Base-by-base conservation (phyloP, 2,329 filamentous ascomycete genomes). In the Ascochyta lentis region DNA sequence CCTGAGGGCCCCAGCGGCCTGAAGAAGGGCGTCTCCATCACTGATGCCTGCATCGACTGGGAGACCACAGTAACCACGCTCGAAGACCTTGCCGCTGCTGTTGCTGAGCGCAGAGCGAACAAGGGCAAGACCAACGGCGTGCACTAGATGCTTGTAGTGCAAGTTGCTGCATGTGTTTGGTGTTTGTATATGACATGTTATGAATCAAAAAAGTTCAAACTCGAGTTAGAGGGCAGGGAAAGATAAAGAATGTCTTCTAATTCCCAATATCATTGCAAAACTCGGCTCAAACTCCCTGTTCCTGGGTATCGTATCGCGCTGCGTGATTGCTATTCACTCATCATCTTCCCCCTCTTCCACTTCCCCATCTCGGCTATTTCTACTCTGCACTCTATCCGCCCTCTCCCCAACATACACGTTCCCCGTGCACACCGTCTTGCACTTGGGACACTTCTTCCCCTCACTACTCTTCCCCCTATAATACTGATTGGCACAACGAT, bases 1-100 rank as follows among this genome's bases (percentile, higher is more conserved):
- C 77, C 87, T 1, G 91, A 96, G 77, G 94, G 93, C 8, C 89
- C 90, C 7, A 76, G 86, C 1, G 90, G 78, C 7, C 83, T 97
- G 47, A 91, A 92, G 82, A 92, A 91, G 79, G 93, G 93, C 65
- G 90, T 97, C 70, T 94, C 89, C 77, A 97, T 97, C 78, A 97
- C 93, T 1, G 93, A 97, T 76, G 94, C 93, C 52, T 99, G 94
- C 80, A 96, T 99, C 73, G 83, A 90, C 82, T 97, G 94, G 94
- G 91, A 96, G 13, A 84, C 82, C 49, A 97, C 93, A 1, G 86
- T 95, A 38, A 80, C 84, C 1, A 90, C 95, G 1, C 83, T 98
- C 23, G 90, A 96, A 77, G 85, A 94, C 66, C 84, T 98, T 27
- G 93, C 95, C 6, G 86, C 87, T n/a, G 90, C 91, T 33, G 89